These are phyloP conservation scores for Wickerhamiella musiphila DNA, from an alignment of 805 yeast species.

Conservation along the genomic window DNA sequence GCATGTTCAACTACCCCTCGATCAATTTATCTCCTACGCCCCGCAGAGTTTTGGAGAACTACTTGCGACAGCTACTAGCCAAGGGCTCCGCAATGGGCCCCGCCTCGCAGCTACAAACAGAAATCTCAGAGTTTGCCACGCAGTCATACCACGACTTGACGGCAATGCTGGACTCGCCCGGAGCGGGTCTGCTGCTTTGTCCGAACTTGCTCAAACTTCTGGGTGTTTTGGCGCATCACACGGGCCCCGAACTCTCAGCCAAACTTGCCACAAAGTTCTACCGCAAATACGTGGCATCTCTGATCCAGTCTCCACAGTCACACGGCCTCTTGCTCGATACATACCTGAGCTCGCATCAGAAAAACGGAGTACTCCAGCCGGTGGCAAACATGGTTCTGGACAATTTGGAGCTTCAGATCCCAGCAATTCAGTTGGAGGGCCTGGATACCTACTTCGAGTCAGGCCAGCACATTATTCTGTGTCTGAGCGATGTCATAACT, in stretches of 20 bases:
- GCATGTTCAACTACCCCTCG: neutral
- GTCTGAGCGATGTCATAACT: slow-evolving; percentile 18
- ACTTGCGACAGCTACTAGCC: slow-evolving; percentile 1
- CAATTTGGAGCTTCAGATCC: neutral
- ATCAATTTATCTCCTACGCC: slow-evolving; percentile 6
- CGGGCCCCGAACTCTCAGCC: neutral
- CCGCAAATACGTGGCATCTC: neutral
- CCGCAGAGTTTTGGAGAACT: slow-evolving; percentile 7
- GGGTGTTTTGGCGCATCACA: neutral
- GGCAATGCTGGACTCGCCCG: neutral
- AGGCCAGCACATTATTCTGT: slow-evolving; percentile 16
- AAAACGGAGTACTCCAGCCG: neutral
- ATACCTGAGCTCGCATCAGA: neutral
- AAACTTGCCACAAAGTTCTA: neutral
- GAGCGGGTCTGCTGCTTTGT: neutral
- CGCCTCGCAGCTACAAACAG: neutral
- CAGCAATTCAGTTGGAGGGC: no score
- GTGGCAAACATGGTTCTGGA: neutral
- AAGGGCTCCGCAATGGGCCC: neutral
- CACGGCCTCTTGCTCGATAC: neutral
- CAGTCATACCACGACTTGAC: no score
- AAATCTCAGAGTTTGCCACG: neutral
- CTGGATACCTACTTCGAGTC: slow-evolving; percentile 4
- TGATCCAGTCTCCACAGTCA: neutral
- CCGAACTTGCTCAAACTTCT: neutral